Percentiles rank a stretch among this genome's conserved stretches.
These are phyloP conservation scores for Pythium insidiosum DNA, from an alignment of 352 stramenopile genomes.

Conservation along the genomic window DNA sequence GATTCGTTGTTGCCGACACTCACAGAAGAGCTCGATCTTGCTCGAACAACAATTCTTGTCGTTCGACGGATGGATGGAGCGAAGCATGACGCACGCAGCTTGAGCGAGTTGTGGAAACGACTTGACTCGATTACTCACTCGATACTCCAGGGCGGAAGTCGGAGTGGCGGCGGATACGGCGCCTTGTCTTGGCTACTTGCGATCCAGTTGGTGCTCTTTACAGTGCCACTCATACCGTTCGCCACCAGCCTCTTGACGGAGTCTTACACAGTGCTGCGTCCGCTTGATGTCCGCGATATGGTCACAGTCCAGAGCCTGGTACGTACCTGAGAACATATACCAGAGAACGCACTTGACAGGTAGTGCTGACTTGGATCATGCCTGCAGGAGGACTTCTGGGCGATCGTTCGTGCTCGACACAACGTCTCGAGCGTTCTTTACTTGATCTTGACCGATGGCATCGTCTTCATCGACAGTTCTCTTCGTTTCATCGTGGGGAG, in stretches of 20 bases:
- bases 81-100: too few species aligned
- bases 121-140: too few species aligned
- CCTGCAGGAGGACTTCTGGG: slow-evolving; percentile 23
- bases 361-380: background rate
- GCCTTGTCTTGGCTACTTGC: too few species aligned
- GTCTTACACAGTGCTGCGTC: slow-evolving; percentile 44
- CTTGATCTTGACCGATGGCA: slow-evolving; percentile 25
- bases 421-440: slow-evolving; percentile 30
- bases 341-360: background rate
- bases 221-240: too few species aligned
- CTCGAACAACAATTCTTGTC: too few species aligned
- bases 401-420: slow-evolving; percentile 34
- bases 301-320: slow-evolving; percentile 30
- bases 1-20: too few species aligned
- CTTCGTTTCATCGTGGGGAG: slow-evolving; percentile 37
- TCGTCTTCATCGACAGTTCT: slow-evolving; percentile 31
- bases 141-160: too few species aligned
- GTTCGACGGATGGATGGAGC: too few species aligned
- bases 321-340: background rate
- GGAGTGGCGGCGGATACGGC: too few species aligned
- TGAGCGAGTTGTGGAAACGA: too few species aligned
- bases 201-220: too few species aligned
- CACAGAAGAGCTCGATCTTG: too few species aligned
- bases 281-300: slow-evolving; percentile 49
- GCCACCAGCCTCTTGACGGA: slow-evolving; percentile 39